Evolutionary conservation across 1,284 basidiomycete species (phyloP).

Genomic region (Kwoniella shivajii): DNA sequence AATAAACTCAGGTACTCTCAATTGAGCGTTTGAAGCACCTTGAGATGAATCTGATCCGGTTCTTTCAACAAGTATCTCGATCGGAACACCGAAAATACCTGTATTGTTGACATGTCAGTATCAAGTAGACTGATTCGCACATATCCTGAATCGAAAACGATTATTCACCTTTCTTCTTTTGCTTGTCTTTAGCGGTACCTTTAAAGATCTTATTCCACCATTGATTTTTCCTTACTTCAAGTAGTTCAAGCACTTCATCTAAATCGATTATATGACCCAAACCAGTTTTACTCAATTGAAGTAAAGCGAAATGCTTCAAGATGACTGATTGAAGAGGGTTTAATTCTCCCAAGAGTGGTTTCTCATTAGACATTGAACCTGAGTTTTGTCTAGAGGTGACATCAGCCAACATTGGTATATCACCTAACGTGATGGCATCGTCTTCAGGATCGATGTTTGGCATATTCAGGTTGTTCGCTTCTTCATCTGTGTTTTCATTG

Average conservation of each 20-base stretch:
- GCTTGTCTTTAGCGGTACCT: constrained; percentile 76
- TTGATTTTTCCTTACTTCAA: constrained; percentile 89
- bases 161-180: constrained; percentile 81
- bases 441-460: constrained; percentile 56
- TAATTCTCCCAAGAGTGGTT: constrained; percentile 81
- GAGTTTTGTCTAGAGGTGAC: constrained; percentile 60
- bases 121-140: neutral
- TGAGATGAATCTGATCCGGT: constrained; percentile 95
- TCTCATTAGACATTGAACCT: constrained; percentile 56
- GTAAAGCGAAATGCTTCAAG: constrained; percentile 87
- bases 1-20: constrained; percentile 94
- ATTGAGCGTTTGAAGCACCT: constrained; percentile 79
- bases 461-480: constrained; percentile 21
- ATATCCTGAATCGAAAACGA: neutral
- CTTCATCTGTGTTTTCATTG: constrained; percentile 61
- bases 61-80: constrained; percentile 92
- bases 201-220: constrained; percentile 99
- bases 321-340: constrained; percentile 83
- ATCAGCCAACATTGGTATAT: constrained; percentile 89
- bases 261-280: constrained; percentile 81
- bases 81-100: constrained; percentile 88
- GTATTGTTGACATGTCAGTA: constrained; percentile 8
- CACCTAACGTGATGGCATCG: constrained; percentile 90
- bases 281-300: constrained; percentile 74
- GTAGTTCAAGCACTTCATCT: constrained; percentile 90